These are phyloP conservation scores for Fusarium sp. DNA, from an alignment of 2,329 filamentous ascomycete species.

Conservation along the genomic window DNA sequence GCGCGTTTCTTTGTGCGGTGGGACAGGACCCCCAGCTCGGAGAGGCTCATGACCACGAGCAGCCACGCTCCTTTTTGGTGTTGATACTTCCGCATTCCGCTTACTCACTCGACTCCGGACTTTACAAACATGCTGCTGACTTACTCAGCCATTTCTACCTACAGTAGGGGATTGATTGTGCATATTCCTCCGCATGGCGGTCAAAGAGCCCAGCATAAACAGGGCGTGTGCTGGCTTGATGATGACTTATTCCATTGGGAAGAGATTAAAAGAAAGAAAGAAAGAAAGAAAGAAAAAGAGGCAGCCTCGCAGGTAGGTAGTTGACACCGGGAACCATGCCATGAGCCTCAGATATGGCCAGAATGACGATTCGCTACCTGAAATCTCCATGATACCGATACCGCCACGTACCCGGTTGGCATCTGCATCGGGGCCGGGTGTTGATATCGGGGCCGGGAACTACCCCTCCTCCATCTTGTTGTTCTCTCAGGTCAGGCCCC, in stretches of 20 bases:
- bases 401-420: constrained; percentile 24
- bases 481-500: background rate
- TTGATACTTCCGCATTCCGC: constrained; percentile 29
- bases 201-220: background rate
- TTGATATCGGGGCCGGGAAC: constrained; percentile 34
- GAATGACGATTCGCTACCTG: constrained; percentile 19
- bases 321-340: constrained; percentile 22
- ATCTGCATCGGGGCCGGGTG: constrained; percentile 35
- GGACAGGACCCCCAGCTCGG: constrained; percentile 10
- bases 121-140: constrained; percentile 6
- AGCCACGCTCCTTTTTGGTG: constrained; percentile 12
- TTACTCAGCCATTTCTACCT: constrained; percentile 18
- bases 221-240: background rate
- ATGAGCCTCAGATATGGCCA: constrained; percentile 25
- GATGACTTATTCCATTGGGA: background rate
- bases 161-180: background rate
- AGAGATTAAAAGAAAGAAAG: background rate
- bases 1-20: constrained; percentile 18
- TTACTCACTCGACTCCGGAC: constrained; percentile 25
- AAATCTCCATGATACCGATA: constrained; percentile 25
- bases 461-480: constrained; percentile 11
- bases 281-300: background rate
- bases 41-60: constrained; percentile 22
- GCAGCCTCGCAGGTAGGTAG: background rate
- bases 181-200: constrained; percentile 1